Conservation (phyloP, 2,329 filamentous ascomycete genomes). For the Colletotrichum nymphaeae region DNA sequence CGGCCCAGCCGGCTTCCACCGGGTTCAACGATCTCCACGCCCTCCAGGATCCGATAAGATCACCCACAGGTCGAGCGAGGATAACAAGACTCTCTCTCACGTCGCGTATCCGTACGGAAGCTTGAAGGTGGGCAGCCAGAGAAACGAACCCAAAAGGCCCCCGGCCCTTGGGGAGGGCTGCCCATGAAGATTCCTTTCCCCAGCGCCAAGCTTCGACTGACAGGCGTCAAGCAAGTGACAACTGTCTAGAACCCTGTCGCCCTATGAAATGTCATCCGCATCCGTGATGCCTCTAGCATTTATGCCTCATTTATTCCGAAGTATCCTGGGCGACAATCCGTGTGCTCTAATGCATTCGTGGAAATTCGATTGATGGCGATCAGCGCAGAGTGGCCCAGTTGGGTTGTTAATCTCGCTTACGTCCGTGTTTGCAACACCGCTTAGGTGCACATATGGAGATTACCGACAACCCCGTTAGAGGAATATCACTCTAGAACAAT, state of each 20-base stretch:
- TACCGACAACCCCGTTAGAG: neutral
- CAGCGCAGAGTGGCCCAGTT: slow-evolving; percentile 10
- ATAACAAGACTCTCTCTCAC: neutral
- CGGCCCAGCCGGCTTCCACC: neutral
- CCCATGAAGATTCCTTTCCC: neutral
- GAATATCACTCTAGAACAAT: neutral
- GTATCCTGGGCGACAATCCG: neutral
- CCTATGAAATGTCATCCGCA: neutral
- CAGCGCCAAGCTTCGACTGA: neutral
- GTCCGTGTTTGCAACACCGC: neutral
- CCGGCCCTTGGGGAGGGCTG: neutral
- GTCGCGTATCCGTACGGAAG: neutral
- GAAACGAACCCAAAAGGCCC: neutral
- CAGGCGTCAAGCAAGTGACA: neutral
- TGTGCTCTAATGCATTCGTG: slow-evolving; percentile 1
- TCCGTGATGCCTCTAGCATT: no score
- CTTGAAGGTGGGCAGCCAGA: neutral
- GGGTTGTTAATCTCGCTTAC: slow-evolving; percentile 30
- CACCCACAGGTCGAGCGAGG: neutral
- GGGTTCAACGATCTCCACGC: neutral
- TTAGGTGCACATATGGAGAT: neutral
- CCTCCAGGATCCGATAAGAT: neutral
- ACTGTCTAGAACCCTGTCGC: neutral
- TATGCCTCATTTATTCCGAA: neutral
- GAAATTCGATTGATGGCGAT: slow-evolving; percentile 25